phyloP scores from a whole-genome alignment of 441 rosid species.

The Arabidopsis lyrata region DNA sequence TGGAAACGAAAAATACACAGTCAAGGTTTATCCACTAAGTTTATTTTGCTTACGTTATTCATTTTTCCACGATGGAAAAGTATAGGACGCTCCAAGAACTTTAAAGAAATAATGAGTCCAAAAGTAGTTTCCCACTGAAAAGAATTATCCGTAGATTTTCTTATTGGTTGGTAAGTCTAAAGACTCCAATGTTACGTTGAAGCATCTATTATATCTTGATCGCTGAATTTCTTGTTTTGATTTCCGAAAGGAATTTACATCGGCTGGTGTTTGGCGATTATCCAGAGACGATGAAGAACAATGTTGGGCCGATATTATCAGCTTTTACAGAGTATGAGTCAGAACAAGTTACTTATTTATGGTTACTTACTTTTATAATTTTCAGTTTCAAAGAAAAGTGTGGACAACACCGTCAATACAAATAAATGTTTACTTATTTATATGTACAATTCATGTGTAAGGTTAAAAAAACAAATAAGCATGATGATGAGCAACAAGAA shows the following conservation, averaged over 20 bases:
- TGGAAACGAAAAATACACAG: slow-evolving; percentile 13
- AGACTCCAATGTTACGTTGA: too few relatives aligned
- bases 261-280: too few relatives aligned
- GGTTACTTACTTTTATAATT: too few relatives aligned
- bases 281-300: too few relatives aligned
- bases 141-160: slow-evolving; percentile 78
- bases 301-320: too few relatives aligned
- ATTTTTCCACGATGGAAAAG: slow-evolving; percentile 98
- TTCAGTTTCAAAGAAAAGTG: neutral
- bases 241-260: too few relatives aligned
- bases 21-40: neutral
- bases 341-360: too few relatives aligned
- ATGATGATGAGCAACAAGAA: neutral
- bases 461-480: neutral
- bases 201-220: too few relatives aligned
- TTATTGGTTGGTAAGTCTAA: too few relatives aligned
- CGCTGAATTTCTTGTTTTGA: too few relatives aligned
- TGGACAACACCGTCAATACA: slow-evolving; percentile 2
- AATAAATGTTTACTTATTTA: slow-evolving; percentile 3
- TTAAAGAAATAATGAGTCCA: slow-evolving; percentile 99
- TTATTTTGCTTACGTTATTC: slow-evolving; percentile 75
- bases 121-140: slow-evolving; percentile 96
- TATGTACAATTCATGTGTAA: slow-evolving; percentile 22
- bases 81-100: slow-evolving; percentile 94
- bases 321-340: too few relatives aligned